Percentiles rank a stretch among this genome's conserved stretches.
phyloP scores from a whole-genome alignment of 768 basidiomycete genomes.

The Postia placenta region DNA sequence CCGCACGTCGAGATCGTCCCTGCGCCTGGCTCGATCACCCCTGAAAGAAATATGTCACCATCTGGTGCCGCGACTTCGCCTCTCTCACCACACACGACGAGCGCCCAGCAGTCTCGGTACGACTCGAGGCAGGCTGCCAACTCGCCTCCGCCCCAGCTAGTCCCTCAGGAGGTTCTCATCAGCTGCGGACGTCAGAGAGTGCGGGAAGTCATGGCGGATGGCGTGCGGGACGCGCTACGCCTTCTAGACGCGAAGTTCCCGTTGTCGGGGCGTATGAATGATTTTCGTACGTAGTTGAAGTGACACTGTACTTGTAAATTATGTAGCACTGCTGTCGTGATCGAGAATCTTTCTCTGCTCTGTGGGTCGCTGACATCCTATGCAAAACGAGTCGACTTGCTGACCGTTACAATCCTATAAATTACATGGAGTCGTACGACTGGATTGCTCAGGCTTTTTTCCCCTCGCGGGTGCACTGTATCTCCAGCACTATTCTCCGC shows the following conservation, averaged over 20 bases:
- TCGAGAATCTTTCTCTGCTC: no score
- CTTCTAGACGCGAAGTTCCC: slow-evolving; percentile 50
- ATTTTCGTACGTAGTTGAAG: not conserved
- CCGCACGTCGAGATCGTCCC: slow-evolving; percentile 59
- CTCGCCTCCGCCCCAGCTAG: slow-evolving; percentile 44
- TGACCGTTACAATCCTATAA: no score
- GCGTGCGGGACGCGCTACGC: slow-evolving; percentile 69
- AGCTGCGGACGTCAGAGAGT: slow-evolving; percentile 56
- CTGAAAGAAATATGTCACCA: slow-evolving; percentile 40
- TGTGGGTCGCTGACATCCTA: no score
- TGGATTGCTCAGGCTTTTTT: no score
- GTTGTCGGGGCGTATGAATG: slow-evolving; percentile 1
- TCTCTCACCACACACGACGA: slow-evolving; percentile 47
- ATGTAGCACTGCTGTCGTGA: no score
- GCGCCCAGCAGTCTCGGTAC: slow-evolving; percentile 41
- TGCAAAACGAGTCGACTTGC: no score
- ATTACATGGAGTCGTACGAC: no score
- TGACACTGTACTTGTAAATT: slow-evolving; percentile 8
- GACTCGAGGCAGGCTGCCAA: slow-evolving; percentile 28
- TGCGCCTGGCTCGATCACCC: slow-evolving; percentile 41
- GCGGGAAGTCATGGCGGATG: slow-evolving; percentile 66
- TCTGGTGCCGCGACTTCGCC: slow-evolving; percentile 4
- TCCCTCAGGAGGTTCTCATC: slow-evolving; percentile 55
- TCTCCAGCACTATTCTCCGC: no score
- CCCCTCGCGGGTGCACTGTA: no score